A percentile compares a stretch with the other conserved stretches of the same genome.
These are phyloP conservation scores for Apostasia ramifera DNA, from an alignment of 106 monocot species.

Conservation along the genomic window DNA sequence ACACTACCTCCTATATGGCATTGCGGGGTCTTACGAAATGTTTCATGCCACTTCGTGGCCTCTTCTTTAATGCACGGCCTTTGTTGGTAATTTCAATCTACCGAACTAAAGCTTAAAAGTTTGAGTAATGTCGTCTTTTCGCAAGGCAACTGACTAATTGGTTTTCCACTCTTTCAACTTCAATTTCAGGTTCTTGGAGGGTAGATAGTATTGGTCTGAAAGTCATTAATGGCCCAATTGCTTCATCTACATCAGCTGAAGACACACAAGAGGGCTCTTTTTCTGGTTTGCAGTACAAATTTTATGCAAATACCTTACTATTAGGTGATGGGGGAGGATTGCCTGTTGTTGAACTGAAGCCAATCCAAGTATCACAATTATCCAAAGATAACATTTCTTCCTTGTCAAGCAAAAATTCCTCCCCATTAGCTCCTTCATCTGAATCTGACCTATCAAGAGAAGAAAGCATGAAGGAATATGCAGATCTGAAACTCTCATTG, in stretches of 20 bases:
- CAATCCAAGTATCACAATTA: conserved; percentile 24
- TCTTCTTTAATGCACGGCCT: too few species aligned
- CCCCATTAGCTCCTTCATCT: conserved; percentile 1
- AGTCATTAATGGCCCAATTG: conserved; percentile 24
- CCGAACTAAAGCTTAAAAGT: too few species aligned
- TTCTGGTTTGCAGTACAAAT: conserved; percentile 40
- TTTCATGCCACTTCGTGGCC: too few species aligned
- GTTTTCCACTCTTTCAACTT: conserved; percentile 14
- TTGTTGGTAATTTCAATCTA: too few species aligned
- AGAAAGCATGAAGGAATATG: conserved; percentile 71
- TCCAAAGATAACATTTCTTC: conserved; percentile 8
- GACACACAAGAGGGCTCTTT: conserved; percentile 1
- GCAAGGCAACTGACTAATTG: background rate
- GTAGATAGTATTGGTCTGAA: conserved; percentile 37
- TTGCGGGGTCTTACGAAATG: too few species aligned
- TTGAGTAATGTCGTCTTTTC: too few species aligned
- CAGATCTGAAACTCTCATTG: conserved; percentile 77
- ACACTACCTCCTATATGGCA: too few species aligned
- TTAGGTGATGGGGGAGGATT: conserved; percentile 56
- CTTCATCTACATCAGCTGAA: background rate
- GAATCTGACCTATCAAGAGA: conserved; percentile 25
- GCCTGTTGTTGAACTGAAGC: conserved; percentile 50
- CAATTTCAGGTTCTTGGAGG: conserved; percentile 87
- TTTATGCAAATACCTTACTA: conserved; percentile 40
- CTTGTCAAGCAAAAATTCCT: conserved; percentile 12